Percentiles rank a stretch among this genome's conserved stretches.
phyloP scores from a whole-genome alignment of 139 green algal species.

The Chlorella vulgaris region DNA sequence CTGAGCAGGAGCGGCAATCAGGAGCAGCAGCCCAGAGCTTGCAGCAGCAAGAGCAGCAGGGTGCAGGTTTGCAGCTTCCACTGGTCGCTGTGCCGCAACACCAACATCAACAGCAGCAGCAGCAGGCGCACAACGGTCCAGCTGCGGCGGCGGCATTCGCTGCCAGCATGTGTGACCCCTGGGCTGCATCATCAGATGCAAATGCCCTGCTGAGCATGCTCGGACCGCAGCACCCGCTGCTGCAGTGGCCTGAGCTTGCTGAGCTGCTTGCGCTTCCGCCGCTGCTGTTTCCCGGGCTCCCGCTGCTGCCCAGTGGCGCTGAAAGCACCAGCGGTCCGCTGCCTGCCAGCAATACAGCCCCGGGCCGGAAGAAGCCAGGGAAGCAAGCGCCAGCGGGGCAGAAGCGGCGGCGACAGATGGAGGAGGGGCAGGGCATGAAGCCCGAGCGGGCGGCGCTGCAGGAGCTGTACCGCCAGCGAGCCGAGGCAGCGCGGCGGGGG shows the following conservation, averaged over 20 bases:
- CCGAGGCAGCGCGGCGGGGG: not conserved
- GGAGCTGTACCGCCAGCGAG: slow-evolving; percentile 14
- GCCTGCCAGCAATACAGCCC: too few relatives aligned
- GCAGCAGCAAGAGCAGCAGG: slow-evolving; percentile 12
- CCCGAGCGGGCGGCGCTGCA: not conserved
- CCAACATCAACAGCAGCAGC: not conserved
- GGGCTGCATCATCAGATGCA: not conserved
- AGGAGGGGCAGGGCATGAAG: not conserved
- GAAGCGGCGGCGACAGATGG: not conserved
- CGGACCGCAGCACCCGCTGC: not conserved
- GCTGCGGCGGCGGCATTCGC: not conserved
- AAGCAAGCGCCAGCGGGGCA: not conserved
- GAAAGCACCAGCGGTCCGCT: not conserved
- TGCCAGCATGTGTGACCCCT: not conserved
- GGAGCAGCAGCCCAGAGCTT: not conserved
- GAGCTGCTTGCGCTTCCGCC: not conserved
- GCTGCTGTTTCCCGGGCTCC: not conserved
- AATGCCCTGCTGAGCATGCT: not conserved
- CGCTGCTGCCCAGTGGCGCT: not conserved
- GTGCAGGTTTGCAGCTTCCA: not conserved
- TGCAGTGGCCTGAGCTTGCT: not conserved
- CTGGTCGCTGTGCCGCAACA: not conserved
- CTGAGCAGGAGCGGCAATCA: not conserved
- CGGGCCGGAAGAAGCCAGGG: too few relatives aligned
- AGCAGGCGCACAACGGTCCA: not conserved